These are phyloP conservation scores for Pisolithus microcarpus DNA, from an alignment of 768 basidiomycete species.

Conservation along the genomic window DNA sequence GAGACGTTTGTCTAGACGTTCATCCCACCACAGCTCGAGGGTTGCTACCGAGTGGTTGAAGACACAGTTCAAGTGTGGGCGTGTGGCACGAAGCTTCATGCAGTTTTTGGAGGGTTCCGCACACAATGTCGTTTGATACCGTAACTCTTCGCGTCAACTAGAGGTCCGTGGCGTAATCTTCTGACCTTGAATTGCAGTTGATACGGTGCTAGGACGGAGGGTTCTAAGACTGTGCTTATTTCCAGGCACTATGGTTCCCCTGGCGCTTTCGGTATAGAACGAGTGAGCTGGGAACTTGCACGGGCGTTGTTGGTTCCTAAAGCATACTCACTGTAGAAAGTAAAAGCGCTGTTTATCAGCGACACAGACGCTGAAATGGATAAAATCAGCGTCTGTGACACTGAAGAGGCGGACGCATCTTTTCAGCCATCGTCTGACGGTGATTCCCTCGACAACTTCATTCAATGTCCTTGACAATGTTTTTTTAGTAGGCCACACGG, in stretches of 20 bases:
- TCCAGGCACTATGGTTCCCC: constrained; percentile 89
- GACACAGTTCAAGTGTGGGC: constrained; percentile 60
- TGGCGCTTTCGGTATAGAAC: constrained; percentile 75
- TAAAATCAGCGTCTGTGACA: too few species aligned
- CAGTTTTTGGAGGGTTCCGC: constrained; percentile 67
- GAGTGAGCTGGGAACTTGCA: neutral
- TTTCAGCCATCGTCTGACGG: too few species aligned
- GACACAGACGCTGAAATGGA: too few species aligned
- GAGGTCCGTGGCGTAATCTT: neutral
- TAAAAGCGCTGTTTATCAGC: too few species aligned
- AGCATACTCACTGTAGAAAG: too few species aligned
- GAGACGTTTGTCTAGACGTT: constrained; percentile 26
- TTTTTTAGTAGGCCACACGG: too few species aligned
- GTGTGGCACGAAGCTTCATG: constrained; percentile 64
- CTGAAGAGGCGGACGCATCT: too few species aligned
- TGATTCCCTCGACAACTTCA: too few species aligned
- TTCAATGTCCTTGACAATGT: too few species aligned
- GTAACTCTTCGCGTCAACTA: constrained; percentile 30
- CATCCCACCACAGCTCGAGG: constrained; percentile 38
- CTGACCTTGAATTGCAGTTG: constrained; percentile 34
- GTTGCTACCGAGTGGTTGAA: constrained; percentile 65
- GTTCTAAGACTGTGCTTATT: constrained; percentile 61
- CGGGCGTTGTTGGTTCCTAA: neutral
- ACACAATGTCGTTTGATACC: constrained; percentile 87
- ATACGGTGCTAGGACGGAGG: constrained; percentile 46